These are phyloP conservation scores for Alternaria sp. DNA, from an alignment of 2,329 filamentous ascomycete species.

Conservation along the genomic window DNA sequence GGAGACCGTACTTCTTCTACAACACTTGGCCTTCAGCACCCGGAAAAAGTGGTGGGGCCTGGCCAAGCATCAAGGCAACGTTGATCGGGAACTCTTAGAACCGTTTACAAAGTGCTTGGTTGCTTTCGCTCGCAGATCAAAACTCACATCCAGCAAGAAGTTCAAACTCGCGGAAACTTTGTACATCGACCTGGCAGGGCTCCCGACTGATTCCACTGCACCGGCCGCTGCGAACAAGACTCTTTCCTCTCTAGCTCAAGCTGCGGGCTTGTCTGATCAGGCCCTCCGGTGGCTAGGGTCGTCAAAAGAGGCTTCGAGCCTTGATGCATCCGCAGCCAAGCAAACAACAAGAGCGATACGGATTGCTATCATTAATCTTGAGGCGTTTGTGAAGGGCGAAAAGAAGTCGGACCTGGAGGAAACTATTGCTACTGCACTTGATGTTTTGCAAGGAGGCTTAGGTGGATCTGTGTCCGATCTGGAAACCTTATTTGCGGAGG, in stretches of 20 bases:
- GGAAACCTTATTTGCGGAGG: slow-evolving; percentile 46
- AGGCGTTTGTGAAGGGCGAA: slow-evolving; percentile 30
- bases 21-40: slow-evolving; percentile 67
- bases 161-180: slow-evolving; percentile 50
- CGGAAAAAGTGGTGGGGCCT: slow-evolving; percentile 72
- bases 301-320: slow-evolving; percentile 14
- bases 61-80: slow-evolving; percentile 64
- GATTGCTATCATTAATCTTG: slow-evolving; percentile 40
- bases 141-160: slow-evolving; percentile 41
- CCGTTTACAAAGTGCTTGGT: slow-evolving; percentile 69
- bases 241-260: slow-evolving; percentile 44
- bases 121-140: slow-evolving; percentile 64
- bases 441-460: slow-evolving; percentile 36
- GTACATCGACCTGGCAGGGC: slow-evolving; percentile 29
- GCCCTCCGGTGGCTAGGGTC: slow-evolving; percentile 42
- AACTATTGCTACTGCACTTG: slow-evolving; percentile 30
- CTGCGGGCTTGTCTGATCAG: slow-evolving; percentile 41
- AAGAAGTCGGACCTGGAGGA: slow-evolving; percentile 22
- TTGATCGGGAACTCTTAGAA: slow-evolving; percentile 69
- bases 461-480: slow-evolving; percentile 42
- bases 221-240: slow-evolving; percentile 19
- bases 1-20: slow-evolving; percentile 65
- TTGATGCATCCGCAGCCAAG: slow-evolving; percentile 29
- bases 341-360: slow-evolving; percentile 34
- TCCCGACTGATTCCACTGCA: neutral